Evolutionary conservation across 2,329 filamentous ascomycete genomes (phyloP).

Genomic region (Fusarium buharicum): DNA sequence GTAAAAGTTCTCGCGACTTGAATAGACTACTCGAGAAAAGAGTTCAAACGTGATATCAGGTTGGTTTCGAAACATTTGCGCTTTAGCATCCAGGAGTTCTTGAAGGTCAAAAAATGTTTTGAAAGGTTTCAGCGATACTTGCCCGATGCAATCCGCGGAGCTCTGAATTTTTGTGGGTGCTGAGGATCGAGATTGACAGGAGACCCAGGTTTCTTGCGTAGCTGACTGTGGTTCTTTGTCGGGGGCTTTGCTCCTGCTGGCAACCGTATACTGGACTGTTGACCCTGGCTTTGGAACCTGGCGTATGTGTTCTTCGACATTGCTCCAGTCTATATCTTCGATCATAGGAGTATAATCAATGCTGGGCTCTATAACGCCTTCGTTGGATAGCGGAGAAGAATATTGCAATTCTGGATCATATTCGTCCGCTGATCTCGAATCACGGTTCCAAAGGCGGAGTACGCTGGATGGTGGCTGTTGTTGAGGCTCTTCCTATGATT

Average conservation of each 20-base stretch:
- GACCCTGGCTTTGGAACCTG: slow-evolving; percentile 8
- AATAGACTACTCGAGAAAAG: slow-evolving; percentile 69
- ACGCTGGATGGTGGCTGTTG: slow-evolving; percentile 48
- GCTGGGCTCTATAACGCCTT: neutral
- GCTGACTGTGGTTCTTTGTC: neutral
- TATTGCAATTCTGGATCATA: slow-evolving; percentile 52
- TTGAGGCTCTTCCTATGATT: slow-evolving; percentile 15
- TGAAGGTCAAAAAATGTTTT: slow-evolving; percentile 71
- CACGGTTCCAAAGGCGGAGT: slow-evolving; percentile 46
- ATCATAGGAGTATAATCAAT: slow-evolving; percentile 42
- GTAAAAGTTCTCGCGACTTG: slow-evolving; percentile 61
- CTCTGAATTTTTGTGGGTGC: slow-evolving; percentile 8
- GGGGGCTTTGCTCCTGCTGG: slow-evolving; percentile 5
- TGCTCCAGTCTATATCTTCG: slow-evolving; percentile 56
- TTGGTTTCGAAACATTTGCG: slow-evolving; percentile 46
- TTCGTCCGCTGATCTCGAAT: slow-evolving; percentile 49
- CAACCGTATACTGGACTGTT: neutral
- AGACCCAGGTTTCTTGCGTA: neutral
- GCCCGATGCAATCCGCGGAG: neutral
- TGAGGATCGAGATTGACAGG: slow-evolving; percentile 8
- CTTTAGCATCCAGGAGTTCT: slow-evolving; percentile 65
- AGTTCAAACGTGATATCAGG: slow-evolving; percentile 65
- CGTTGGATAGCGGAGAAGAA: slow-evolving; percentile 45
- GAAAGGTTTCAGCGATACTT: slow-evolving; percentile 31
- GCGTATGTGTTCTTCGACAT: slow-evolving; percentile 39